A percentile compares a stretch with the other conserved stretches of the same genome.
phyloP scores from a whole-genome alignment of 1,284 basidiomycete species.

The Takashimella tepidaria region DNA sequence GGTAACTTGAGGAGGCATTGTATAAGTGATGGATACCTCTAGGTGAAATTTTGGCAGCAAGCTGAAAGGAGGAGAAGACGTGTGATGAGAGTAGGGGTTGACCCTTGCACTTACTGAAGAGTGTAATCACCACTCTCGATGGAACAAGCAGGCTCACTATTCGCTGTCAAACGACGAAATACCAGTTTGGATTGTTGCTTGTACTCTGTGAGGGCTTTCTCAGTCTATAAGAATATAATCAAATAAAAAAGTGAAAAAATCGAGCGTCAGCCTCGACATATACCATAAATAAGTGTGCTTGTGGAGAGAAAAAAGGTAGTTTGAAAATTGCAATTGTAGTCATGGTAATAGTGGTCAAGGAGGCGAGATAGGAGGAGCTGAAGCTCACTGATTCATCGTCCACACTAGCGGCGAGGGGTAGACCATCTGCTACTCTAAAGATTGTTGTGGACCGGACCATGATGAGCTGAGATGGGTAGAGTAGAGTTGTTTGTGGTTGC shows the following conservation, averaged over 20 bases:
- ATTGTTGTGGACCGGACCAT: conserved; percentile 93
- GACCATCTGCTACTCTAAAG: conserved; percentile 81
- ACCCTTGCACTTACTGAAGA: conserved; percentile 68
- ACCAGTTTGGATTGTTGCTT: conserved; percentile 98
- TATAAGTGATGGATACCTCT: no score
- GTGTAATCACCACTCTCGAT: conserved; percentile 95
- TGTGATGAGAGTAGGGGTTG: neutral
- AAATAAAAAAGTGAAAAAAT: neutral
- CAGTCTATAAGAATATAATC: conserved; percentile 60
- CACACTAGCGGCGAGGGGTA: conserved; percentile 88
- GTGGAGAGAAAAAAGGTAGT: neutral
- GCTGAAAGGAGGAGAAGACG: neutral
- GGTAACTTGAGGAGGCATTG: conserved; percentile 61
- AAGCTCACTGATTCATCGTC: conserved; percentile 81
- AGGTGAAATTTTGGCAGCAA: no score
- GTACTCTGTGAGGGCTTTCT: conserved; percentile 88
- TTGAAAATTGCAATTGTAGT: neutral
- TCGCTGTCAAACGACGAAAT: conserved; percentile 86
- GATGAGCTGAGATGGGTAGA: conserved; percentile 3
- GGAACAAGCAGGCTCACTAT: conserved; percentile 89
- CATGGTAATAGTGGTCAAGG: neutral
- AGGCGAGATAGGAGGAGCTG: neutral
- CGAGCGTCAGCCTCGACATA: neutral
- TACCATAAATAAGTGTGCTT: neutral
- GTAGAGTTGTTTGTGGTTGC: neutral